Evolutionary conservation across 208 protist species (phyloP), one percentile per base, ranked within the genome.

Genomic region (Plasmodiophora brassicae): DNA sequence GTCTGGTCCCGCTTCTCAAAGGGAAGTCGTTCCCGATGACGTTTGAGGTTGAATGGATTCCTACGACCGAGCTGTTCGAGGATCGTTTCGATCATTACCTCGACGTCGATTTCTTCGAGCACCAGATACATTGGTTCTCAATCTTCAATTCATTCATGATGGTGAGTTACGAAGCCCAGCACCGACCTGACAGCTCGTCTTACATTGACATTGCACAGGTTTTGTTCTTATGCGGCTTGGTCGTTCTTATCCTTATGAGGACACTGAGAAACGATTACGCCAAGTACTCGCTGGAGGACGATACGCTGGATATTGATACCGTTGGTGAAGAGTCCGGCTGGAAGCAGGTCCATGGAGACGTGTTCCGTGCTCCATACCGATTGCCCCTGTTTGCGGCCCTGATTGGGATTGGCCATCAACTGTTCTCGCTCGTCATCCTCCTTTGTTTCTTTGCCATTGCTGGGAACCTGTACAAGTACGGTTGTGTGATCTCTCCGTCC

Each of bases 101-200:
- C 50, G 92, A 97, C 90, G 78, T 95, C 32, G 87, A 91, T 43
- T 96, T 96, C 83, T 95, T 97, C 91, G 93, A 96, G 91, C 94
- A 95, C 88, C 90, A 92, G 35, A 94, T 97, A 46, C 97, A 98
- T 93, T 96, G 95, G 94, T 94, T 97, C 84, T 97, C 96, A 50
- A 96, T 99, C 84, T 92, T 96, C 71, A 89, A 89, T 28, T 87
- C 60, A 8, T 71, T 89, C 35, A 89, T 89, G 87, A 89, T 89
- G 87, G 87, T 89, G 53, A 38, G 22, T 60, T n/a, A 60, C n/a
- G 50, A 20, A 60, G 20, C 22, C 20, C 22, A 60, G n/a, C n/a
- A 60, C 22, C n/a, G 20, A 60, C n/a, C 50, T 60, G 22, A 60
- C n/a, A n/a, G n/a, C n/a, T 60, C 50, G n/a, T 60, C 50, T n/a